Conservation (phyloP, 1,139 yeast genomes). For the Torulaspora pretoriensis region DNA sequence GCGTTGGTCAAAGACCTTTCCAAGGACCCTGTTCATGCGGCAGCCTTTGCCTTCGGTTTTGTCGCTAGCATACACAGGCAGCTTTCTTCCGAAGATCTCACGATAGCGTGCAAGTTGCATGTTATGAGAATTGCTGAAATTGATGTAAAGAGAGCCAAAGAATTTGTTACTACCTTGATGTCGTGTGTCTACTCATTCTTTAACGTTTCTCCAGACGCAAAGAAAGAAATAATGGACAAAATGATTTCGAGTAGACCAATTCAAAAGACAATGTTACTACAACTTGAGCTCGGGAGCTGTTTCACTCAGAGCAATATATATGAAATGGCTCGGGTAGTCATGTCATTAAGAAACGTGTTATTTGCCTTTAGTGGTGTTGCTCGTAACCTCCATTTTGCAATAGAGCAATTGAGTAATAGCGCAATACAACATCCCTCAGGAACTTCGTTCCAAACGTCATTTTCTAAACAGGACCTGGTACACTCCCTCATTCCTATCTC, state of each 20-base stretch:
- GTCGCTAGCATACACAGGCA: constrained; percentile 36
- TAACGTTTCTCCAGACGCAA: constrained; percentile 36
- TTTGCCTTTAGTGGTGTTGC: constrained; percentile 38
- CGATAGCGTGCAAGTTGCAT: constrained; percentile 35
- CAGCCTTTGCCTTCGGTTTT: constrained; percentile 36
- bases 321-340: constrained; percentile 34
- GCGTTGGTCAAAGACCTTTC: constrained; percentile 17
- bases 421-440: constrained; percentile 24
- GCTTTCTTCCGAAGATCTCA: constrained; percentile 35
- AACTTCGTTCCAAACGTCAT: constrained; percentile 34
- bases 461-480: constrained; percentile 36
- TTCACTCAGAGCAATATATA: constrained; percentile 28
- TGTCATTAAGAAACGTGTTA: constrained; percentile 34
- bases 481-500: constrained; percentile 36
- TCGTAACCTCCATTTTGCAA: constrained; percentile 36
- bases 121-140: constrained; percentile 24
- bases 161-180: constrained; percentile 31
- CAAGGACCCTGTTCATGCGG: constrained; percentile 30
- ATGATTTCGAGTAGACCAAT: constrained; percentile 37
- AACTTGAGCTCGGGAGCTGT: constrained; percentile 34
- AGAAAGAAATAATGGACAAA: constrained; percentile 36
- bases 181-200: constrained; percentile 33
- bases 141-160: constrained; percentile 28
- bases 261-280: constrained; percentile 35
- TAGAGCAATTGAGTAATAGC: constrained; percentile 30